A percentile compares a stretch with the other conserved stretches of the same genome.
phyloP scores from a whole-genome alignment of 805 yeast genomes.

The Cephaloascus fragrans region DNA sequence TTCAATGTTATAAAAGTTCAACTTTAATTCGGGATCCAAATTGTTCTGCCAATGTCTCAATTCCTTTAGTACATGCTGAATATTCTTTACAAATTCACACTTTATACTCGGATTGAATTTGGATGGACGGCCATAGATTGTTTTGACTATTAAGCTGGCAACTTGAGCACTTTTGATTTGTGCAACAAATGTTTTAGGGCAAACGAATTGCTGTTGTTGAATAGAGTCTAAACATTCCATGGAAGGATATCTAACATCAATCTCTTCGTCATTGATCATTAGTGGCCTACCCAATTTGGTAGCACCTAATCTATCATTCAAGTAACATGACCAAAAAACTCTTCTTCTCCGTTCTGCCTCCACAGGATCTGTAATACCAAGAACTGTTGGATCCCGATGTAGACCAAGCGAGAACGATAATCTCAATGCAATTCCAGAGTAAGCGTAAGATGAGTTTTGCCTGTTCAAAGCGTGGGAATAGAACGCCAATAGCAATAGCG shows the following conservation, averaged over 20 bases:
- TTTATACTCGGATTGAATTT: slow-evolving; percentile 1
- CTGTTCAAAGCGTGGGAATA: slow-evolving; percentile 4
- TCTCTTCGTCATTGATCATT: slow-evolving; percentile 5
- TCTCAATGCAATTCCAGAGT: slow-evolving; percentile 3
- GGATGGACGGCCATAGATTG: slow-evolving; percentile 3
- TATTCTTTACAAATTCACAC: slow-evolving; percentile 2
- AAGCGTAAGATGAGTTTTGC: slow-evolving; percentile 2
- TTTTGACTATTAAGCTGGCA: slow-evolving; percentile 2
- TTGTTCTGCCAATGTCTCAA: slow-evolving; percentile 4
- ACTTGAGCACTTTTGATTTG: slow-evolving; percentile 4
- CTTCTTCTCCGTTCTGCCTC: slow-evolving; percentile 2
- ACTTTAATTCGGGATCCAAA: slow-evolving; percentile 4
- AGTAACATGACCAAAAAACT: background rate
- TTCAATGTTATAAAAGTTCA: slow-evolving; percentile 2
- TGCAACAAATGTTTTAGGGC: slow-evolving; percentile 3
- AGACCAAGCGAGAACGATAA: slow-evolving; percentile 3
- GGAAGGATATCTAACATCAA: slow-evolving; percentile 4
- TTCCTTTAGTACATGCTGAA: slow-evolving; percentile 2
- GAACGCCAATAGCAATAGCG: slow-evolving; percentile 3
- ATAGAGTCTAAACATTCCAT: slow-evolving; percentile 2
- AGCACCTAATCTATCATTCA: slow-evolving; percentile 4
- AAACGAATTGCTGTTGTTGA: slow-evolving; percentile 3
- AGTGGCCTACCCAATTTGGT: slow-evolving; percentile 5
- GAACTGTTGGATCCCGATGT: slow-evolving; percentile 3
- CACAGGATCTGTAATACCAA: slow-evolving; percentile 3